Base-by-base conservation (phyloP, 2,329 filamentous ascomycete genomes). In the Zasmidium angulare region DNA sequence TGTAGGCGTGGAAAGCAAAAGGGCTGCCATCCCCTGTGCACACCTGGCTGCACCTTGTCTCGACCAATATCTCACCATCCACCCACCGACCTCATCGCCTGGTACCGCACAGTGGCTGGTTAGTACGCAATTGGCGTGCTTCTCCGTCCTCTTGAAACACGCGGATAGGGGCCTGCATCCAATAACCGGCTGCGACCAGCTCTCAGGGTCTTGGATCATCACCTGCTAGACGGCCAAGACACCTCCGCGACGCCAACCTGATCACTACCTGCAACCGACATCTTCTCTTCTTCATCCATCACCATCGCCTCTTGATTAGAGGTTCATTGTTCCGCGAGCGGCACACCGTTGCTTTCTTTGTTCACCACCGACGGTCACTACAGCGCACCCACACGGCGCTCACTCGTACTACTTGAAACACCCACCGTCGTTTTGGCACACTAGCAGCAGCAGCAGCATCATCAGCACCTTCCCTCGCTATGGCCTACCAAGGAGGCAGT, bases 401-500 rank as follows among this genome's bases (percentile, higher is more conserved):
- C n/a, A n/a, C n/a, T n/a, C n/a, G n/a, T n/a, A n/a, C n/a, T n/a
- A n/a, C n/a, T n/a, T 55, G 59, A 61, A 43, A 51, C 47, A 50
- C 11, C 24, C 55, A 58, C 56, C 26, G 46, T 59, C 53, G 53
- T 63, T 60, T 53, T 63, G 60, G 46, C 43, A 17, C 51, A 46
- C 46, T 43, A 53, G 43, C 21, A 53, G n/a, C n/a, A n/a, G n/a
- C n/a, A n/a, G n/a, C n/a, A n/a, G n/a, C n/a, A n/a, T n/a, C n/a
- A n/a, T n/a, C n/a, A n/a, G 24, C 19, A 24, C 14, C 26, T 53
- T 47, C 51, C 48, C 23, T 4, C 20, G 10, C 36, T 57, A 74
- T 74, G 72, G 72, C 72, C 50, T 73, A 74, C 65, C 69, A 72
- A 56, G 69, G 69, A 31, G 66, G 69, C 61, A 66, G 58, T 55